Percentiles rank a stretch among this genome's conserved stretches.
Conservation (phyloP, 2,329 filamentous ascomycete genomes). For the Amauroascus niger region DNA sequence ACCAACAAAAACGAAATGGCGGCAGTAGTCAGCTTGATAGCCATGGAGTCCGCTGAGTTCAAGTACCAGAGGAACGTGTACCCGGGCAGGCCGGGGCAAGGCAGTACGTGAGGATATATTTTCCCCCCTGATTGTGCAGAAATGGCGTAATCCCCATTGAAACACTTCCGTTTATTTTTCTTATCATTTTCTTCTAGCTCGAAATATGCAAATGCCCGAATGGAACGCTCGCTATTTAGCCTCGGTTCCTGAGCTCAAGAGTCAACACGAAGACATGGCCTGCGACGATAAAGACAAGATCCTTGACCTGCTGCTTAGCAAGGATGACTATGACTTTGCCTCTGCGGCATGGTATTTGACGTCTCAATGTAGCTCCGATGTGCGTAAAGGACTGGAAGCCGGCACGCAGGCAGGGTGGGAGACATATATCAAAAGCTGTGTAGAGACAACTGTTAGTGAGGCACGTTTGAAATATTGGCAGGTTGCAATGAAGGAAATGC, state of each 20-base stretch:
- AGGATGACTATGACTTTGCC: slow-evolving; percentile 46
- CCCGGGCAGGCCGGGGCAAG: slow-evolving; percentile 47
- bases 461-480: slow-evolving; percentile 44
- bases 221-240: slow-evolving; percentile 49
- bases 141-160: no score
- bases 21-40: slow-evolving; percentile 59
- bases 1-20: slow-evolving; percentile 52
- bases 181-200: slow-evolving; percentile 29
- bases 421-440: slow-evolving; percentile 46
- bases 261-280: slow-evolving; percentile 24
- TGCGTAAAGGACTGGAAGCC: slow-evolving; percentile 38
- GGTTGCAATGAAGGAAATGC: slow-evolving; percentile 37
- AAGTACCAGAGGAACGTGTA: slow-evolving; percentile 60
- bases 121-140: no score
- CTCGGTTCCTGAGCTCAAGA: slow-evolving; percentile 37
- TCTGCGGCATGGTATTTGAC: slow-evolving; percentile 53
- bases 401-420: slow-evolving; percentile 44
- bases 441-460: slow-evolving; percentile 41
- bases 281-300: slow-evolving; percentile 36
- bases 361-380: slow-evolving; percentile 43
- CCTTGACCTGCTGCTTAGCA: slow-evolving; percentile 42
- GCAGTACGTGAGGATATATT: slow-evolving; percentile 12
- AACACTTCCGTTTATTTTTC: neutral
- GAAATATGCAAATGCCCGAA: slow-evolving; percentile 53
- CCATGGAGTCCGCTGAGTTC: slow-evolving; percentile 61